These are phyloP conservation scores for Casuarina glauca DNA, from an alignment of 306 rosid species.

Conservation along the genomic window DNA sequence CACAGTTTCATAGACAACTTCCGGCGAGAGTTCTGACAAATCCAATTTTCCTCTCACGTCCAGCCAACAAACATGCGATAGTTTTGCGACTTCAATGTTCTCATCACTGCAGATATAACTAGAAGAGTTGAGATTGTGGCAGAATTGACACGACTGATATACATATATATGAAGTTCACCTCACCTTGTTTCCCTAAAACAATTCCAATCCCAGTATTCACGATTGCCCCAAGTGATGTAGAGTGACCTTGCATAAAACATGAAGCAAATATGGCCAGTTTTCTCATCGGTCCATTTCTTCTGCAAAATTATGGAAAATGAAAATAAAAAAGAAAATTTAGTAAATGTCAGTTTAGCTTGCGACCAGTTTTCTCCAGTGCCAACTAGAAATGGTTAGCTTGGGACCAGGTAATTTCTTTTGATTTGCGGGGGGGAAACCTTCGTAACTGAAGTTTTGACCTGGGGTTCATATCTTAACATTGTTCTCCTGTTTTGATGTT, in stretches of 20 bases:
- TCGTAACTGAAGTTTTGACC: too few relatives aligned
- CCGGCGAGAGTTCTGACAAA: constrained; percentile 18
- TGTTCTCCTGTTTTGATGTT: too few relatives aligned
- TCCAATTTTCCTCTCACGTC: constrained; percentile 20
- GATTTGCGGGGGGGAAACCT: neutral
- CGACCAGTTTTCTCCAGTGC: neutral
- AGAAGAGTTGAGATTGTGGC: neutral
- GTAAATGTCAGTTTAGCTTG: neutral
- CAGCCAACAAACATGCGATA: neutral
- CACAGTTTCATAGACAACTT: constrained; percentile 19
- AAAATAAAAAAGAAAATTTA: neutral
- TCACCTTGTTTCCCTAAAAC: constrained; percentile 22
- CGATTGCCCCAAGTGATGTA: neutral
- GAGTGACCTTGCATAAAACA: constrained; percentile 19
- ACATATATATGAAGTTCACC: too few relatives aligned
- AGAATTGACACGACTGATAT: neutral
- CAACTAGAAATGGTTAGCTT: neutral
- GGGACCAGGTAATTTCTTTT: neutral
- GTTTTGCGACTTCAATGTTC: constrained; percentile 25
- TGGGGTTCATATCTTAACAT: too few relatives aligned
- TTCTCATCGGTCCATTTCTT: constrained; percentile 20
- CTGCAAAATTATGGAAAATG: constrained; percentile 2
- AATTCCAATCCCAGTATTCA: constrained; percentile 15
- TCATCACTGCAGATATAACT: neutral
- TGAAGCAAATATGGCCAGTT: neutral